Base-by-base conservation (phyloP, 2,329 filamentous ascomycete species). In the Cordyceps farinosa region DNA sequence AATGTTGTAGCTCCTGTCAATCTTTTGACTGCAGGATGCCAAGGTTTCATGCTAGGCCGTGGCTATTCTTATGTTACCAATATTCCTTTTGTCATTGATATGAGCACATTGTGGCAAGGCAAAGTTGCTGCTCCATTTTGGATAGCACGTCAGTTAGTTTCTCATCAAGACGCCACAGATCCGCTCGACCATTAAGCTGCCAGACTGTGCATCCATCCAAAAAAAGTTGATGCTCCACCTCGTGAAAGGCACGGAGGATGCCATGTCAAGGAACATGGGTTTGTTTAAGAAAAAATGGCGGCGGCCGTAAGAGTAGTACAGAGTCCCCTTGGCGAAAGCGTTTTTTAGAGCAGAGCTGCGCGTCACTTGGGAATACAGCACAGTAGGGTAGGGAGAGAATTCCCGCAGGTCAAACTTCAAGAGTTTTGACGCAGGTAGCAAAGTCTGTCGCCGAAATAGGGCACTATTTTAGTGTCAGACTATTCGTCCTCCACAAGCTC, bases 121-220 rank as follows among this genome's bases (percentile, higher is more conserved):
- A 36, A 30, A 11, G 42, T 48, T 40, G 22, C n/a, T 40, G 22
- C 32, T 22, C 56, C 56, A 38, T 59, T 42, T 40, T 22, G 36
- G 22, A 52, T 44, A 59, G 47, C 57, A 51, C 45, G 45, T 59
- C 29, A 60, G 47, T 36, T 42, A 32, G 50, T 40, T 54, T 17
- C 44, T 22, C 30, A 58, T 38, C 32, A 48, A 30, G 10, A 40
- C 45, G 56, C 45, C 45, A 51, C 45, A 32, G 56, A 51, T 59
- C 56, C 45, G 56, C 45, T 40, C 45, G 8, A 30, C 29, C 40
- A 54, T 34, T 54, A 17, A 57, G 53, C 29, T 36, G 54, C 54
- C 8, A 44, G 13, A 57, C 42, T 9, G 36, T 30, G 2, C 17
- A 22, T 15, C 5, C 27, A 36, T 40, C 29, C 40, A 22, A 32